Conservation (phyloP, 1,139 yeast genomes). For the Scheffersomyces segobiensis region DNA sequence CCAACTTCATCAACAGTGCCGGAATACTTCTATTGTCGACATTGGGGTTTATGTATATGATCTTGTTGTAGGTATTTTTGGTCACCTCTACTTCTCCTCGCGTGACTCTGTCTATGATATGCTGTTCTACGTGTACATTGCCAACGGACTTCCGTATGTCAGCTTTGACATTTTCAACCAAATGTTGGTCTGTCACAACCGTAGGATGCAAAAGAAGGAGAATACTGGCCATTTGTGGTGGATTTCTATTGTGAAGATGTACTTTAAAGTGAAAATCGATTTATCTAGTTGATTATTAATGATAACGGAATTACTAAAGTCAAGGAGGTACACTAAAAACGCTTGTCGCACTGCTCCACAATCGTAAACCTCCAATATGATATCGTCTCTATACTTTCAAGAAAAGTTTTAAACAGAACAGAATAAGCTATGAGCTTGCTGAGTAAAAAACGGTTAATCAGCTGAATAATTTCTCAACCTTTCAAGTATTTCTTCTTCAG, state of each 20-base stretch:
- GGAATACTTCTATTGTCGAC: slow-evolving; percentile 44
- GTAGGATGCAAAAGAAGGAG: slow-evolving; percentile 72
- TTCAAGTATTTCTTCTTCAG: background rate
- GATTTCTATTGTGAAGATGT: too few species aligned
- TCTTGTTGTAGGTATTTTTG: slow-evolving; percentile 43
- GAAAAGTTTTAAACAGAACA: background rate
- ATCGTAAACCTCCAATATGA: background rate
- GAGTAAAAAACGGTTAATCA: background rate
- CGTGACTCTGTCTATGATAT: slow-evolving; percentile 71
- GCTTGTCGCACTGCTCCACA: background rate
- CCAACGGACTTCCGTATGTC: slow-evolving; percentile 21
- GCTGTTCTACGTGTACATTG: slow-evolving; percentile 46
- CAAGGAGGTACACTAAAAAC: background rate
- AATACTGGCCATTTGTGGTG: slow-evolving; percentile 20
- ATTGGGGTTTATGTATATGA: slow-evolving; percentile 63
- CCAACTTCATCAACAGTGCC: slow-evolving; percentile 37
- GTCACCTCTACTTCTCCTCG: slow-evolving; percentile 53
- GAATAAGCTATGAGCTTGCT: background rate
- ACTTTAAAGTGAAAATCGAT: background rate
- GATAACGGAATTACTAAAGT: background rate
- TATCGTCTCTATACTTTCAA: background rate
- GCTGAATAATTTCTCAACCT: background rate
- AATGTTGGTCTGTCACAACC: slow-evolving; percentile 59
- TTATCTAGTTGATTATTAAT: background rate
- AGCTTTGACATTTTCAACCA: slow-evolving; percentile 41